Evolutionary conservation across 176 grass and related monocot species (phyloP).

Genomic region (Canna indica): DNA sequence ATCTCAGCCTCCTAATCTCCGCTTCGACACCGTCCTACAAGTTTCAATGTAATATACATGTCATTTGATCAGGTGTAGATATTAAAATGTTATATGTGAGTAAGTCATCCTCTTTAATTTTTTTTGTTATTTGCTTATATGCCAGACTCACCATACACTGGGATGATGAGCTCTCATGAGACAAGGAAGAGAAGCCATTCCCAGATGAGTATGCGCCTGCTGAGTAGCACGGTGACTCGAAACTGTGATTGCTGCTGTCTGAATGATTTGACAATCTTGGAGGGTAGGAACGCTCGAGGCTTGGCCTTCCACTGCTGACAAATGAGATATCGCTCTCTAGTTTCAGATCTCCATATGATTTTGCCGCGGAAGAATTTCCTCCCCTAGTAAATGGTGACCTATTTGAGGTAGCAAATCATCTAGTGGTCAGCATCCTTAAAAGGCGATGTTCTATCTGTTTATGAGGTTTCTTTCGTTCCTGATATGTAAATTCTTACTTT

Average conservation of each 20-base stretch:
- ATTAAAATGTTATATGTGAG: not conserved
- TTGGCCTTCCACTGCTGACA: slow-evolving; percentile 20
- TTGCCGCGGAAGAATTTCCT: not conserved
- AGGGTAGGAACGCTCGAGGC: slow-evolving; percentile 3
- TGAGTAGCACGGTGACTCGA: slow-evolving; percentile 22
- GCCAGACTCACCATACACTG: not conserved
- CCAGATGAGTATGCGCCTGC: not conserved
- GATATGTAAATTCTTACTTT: not conserved
- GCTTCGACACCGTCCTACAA: not conserved
- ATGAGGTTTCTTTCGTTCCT: not conserved
- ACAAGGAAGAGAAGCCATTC: not conserved
- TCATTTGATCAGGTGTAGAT: no score
- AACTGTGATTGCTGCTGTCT: slow-evolving; percentile 7
- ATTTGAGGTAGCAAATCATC: not conserved
- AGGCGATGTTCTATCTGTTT: not conserved
- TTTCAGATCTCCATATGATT: slow-evolving; percentile 5
- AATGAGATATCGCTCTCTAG: slow-evolving; percentile 34
- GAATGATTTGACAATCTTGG: slow-evolving; percentile 13
- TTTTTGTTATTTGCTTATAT: no score
- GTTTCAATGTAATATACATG: not conserved
- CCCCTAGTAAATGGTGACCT: slow-evolving; percentile 4
- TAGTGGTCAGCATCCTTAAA: not conserved
- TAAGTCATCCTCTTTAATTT: not conserved
- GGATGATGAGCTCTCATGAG: not conserved
- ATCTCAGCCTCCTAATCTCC: slow-evolving; percentile 1